A percentile compares a stretch with the other conserved stretches of the same genome.
phyloP scores from a whole-genome alignment of 129 eudicot species.

The Flaveria bidentis region DNA sequence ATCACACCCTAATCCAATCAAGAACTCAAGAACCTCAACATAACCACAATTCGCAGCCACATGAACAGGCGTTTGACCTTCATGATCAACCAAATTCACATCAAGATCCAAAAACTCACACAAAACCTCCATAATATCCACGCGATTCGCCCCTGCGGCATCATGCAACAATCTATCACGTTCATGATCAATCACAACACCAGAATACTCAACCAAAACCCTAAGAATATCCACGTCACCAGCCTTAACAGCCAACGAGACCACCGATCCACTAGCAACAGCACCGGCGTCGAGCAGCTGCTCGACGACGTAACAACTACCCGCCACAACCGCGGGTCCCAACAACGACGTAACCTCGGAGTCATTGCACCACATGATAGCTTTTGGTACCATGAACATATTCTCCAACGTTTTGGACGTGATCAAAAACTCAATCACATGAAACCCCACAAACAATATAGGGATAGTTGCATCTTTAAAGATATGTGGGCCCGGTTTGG shows the following conservation, averaged over 20 bases:
- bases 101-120: conserved; percentile 50
- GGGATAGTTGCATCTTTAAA: conserved; percentile 68
- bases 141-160: conserved; percentile 52
- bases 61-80: conserved; percentile 71
- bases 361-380: conserved; percentile 47
- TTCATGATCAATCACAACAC: conserved; percentile 41
- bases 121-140: conserved; percentile 62
- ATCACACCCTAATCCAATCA: conserved; percentile 55
- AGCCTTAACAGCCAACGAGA: conserved; percentile 48
- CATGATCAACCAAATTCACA: conserved; percentile 42
- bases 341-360: conserved; percentile 54
- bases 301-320: conserved; percentile 46
- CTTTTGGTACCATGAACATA: conserved; percentile 50
- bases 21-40: conserved; percentile 51
- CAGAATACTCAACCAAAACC: conserved; percentile 48
- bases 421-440: conserved; percentile 49
- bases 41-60: conserved; percentile 54
- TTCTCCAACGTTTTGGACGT: conserved; percentile 39
- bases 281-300: conserved; percentile 59
- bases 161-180: conserved; percentile 52
- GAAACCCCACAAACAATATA: conserved; percentile 61
- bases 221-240: conserved; percentile 48
- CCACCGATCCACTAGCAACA: conserved; percentile 45
- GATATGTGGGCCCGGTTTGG: conserved; percentile 61
- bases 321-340: conserved; percentile 38